Conservation (phyloP, 352 stramenopile species). For the Phytophthora cactorum region DNA sequence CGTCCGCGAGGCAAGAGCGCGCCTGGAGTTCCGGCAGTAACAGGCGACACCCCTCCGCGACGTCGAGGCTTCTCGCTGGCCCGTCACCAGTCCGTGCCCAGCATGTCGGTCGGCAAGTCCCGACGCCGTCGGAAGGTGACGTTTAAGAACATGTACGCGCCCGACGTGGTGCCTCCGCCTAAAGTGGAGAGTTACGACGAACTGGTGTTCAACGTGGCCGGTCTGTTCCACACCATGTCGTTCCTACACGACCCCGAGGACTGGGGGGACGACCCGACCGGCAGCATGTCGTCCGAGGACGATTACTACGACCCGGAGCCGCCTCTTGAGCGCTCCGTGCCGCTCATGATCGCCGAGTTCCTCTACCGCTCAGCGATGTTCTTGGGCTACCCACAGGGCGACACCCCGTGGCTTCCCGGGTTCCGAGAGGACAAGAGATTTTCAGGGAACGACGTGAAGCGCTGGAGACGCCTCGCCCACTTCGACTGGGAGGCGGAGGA, state of each 20-base stretch:
- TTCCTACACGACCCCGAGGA: conserved; percentile 59
- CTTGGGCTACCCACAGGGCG: conserved; percentile 54
- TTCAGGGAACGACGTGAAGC: conserved; percentile 77
- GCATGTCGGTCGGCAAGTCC: conserved; percentile 30
- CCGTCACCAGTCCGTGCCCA: conserved; percentile 21
- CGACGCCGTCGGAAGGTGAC: conserved; percentile 47
- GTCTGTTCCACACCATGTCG: conserved; percentile 61
- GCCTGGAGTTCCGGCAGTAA: conserved; percentile 1
- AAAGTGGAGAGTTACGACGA: conserved; percentile 62
- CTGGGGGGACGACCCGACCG: conserved; percentile 34
- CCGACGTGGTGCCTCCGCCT: conserved; percentile 43
- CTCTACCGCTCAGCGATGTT: conserved; percentile 76
- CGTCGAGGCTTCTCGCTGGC: conserved; percentile 32
- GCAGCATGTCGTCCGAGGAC: conserved; percentile 28
- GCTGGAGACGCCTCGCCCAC: conserved; percentile 74
- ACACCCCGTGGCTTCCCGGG: conserved; percentile 63
- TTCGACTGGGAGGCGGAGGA: conserved; percentile 73
- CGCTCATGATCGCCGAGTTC: conserved; percentile 84
- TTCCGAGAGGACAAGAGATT: conserved; percentile 77
- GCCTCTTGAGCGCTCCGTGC: conserved; percentile 64
- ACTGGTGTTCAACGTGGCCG: conserved; percentile 62
- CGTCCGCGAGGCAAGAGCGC: conserved; percentile 31
- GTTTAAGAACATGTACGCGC: conserved; percentile 53
- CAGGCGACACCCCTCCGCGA: neutral
- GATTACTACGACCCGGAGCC: conserved; percentile 36